Conservation (phyloP, 192 early-diverging fungal species). For the Coemansia sp. region DNA sequence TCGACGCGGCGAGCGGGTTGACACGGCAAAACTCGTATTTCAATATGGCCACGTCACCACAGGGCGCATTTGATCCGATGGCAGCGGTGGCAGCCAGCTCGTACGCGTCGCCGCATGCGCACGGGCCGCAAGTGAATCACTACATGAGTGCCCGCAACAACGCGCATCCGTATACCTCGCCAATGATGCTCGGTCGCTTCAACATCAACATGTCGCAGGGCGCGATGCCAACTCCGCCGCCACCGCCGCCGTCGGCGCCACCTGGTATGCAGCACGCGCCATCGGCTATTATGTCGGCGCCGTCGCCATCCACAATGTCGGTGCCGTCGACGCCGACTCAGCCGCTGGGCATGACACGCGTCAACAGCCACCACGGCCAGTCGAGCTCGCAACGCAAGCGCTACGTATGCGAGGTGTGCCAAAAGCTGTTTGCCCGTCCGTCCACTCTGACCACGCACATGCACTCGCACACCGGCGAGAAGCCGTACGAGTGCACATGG, state of each 20-base stretch:
- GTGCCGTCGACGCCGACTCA: conserved; percentile 31
- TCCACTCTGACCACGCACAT: conserved; percentile 54
- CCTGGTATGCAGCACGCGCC: conserved; percentile 12
- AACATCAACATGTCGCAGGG: conserved; percentile 25
- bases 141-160: conserved; percentile 9
- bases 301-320: conserved; percentile 18
- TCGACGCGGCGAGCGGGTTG: conserved; percentile 24
- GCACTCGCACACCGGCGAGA: conserved; percentile 56
- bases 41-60: conserved; percentile 31
- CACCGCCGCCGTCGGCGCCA: conserved; percentile 10
- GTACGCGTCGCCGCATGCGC: conserved; percentile 25
- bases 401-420: conserved; percentile 52
- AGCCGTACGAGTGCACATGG: conserved; percentile 57
- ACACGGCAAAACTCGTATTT: conserved; percentile 45
- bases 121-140: conserved; percentile 7
- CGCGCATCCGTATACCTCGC: conserved; percentile 31
- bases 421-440: conserved; percentile 53
- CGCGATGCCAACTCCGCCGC: conserved; percentile 25
- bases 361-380: conserved; percentile 25
- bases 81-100: conserved; percentile 32
- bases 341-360: conserved; percentile 20
- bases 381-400: conserved; percentile 57
- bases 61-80: conserved; percentile 34
- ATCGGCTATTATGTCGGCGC: conserved; percentile 5
- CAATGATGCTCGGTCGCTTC: conserved; percentile 48